Evolutionary conservation across 192 early-diverging fungal genomes (phyloP).

Genomic region (Gryganskiella cystojenkinii): DNA sequence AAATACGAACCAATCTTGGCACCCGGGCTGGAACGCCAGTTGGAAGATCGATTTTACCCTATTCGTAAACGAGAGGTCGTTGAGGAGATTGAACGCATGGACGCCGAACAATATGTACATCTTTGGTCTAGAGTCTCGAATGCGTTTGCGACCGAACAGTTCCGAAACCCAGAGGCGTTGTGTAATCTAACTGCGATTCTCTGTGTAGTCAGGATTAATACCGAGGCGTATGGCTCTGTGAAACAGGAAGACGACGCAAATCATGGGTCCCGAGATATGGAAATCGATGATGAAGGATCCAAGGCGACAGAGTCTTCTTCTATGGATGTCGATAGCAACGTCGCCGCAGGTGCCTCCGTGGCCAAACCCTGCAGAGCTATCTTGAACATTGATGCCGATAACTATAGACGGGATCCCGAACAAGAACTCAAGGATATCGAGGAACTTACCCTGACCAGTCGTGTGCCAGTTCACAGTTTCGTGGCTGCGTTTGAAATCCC

Average conservation of each 20-base stretch:
- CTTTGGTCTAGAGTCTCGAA: slow-evolving; percentile 15
- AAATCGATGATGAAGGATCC: slow-evolving; percentile 1
- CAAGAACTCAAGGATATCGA: slow-evolving; percentile 15
- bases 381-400: slow-evolving; percentile 36
- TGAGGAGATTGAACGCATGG: slow-evolving; percentile 36
- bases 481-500: slow-evolving; percentile 35
- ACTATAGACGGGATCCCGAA: slow-evolving; percentile 30
- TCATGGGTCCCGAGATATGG: slow-evolving; percentile 13
- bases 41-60: slow-evolving; percentile 29
- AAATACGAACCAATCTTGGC: slow-evolving; percentile 16
- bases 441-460: slow-evolving; percentile 20
- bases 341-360: background rate
- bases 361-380: slow-evolving; percentile 26
- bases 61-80: slow-evolving; percentile 35
- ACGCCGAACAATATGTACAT: slow-evolving; percentile 20
- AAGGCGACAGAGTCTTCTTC: background rate
- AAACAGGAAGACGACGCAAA: background rate
- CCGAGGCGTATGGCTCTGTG: background rate
- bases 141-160: slow-evolving; percentile 37
- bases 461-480: slow-evolving; percentile 21
- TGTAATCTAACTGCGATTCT: slow-evolving; percentile 34
- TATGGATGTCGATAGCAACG: slow-evolving; percentile 36
- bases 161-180: slow-evolving; percentile 38
- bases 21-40: slow-evolving; percentile 17
- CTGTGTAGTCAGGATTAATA: slow-evolving; percentile 17